Conservation (phyloP, 2,329 filamentous ascomycete genomes). For the Furcasterigmium furcatum region DNA sequence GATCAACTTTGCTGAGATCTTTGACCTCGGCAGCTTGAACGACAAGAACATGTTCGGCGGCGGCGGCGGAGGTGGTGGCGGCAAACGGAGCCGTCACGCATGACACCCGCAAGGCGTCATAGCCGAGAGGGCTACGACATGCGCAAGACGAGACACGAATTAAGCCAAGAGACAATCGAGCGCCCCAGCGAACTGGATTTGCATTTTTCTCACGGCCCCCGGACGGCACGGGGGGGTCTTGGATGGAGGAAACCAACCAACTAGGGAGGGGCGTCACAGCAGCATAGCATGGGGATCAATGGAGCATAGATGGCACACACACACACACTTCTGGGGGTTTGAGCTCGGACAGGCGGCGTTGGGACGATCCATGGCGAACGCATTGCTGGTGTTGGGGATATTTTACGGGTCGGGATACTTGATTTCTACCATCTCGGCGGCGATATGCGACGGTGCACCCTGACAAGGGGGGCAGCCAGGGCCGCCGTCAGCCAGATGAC, state of each 20-base stretch:
- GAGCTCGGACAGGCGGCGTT: constrained; percentile 2
- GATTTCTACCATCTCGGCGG: no score
- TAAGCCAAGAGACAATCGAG: not conserved
- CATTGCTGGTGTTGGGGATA: constrained; percentile 2
- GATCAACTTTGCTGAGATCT: constrained; percentile 71
- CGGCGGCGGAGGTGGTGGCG: constrained; percentile 19
- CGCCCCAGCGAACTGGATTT: constrained; percentile 1
- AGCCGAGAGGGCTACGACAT: not conserved
- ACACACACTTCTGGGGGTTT: not conserved
- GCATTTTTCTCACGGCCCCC: constrained; percentile 12
- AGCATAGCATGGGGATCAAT: constrained; percentile 6
- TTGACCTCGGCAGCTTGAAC: constrained; percentile 64
- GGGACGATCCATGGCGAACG: constrained; percentile 4
- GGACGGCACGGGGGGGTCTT: constrained; percentile 4
- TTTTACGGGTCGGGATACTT: no score
- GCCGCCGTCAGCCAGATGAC: no score
- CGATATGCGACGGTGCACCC: no score
- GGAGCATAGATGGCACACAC: constrained; percentile 1
- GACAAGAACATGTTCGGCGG: constrained; percentile 58
- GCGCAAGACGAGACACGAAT: constrained; percentile 1
- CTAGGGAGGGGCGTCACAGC: not conserved
- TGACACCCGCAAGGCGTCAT: constrained; percentile 17
- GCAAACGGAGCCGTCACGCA: constrained; percentile 49
- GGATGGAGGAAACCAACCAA: not conserved
- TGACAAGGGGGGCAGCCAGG: no score